Conservation (phyloP, 1,284 basidiomycete genomes). For the Boletellus deceptivus region DNA sequence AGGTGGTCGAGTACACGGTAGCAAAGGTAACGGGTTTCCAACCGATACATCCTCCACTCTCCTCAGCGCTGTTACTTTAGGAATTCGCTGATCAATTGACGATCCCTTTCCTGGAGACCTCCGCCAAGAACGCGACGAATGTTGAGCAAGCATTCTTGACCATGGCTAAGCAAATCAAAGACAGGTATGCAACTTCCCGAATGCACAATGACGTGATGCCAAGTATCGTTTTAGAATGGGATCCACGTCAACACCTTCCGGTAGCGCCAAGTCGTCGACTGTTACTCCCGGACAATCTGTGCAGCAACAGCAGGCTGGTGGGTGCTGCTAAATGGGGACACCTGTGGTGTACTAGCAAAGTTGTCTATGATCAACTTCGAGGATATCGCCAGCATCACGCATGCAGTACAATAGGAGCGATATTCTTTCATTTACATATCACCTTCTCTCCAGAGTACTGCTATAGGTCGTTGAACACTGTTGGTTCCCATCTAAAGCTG, state of each 20-base stretch:
- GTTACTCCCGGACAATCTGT: slow-evolving; percentile 54
- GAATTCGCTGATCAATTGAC: slow-evolving; percentile 95
- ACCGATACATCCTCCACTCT: background rate
- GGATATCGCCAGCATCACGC: slow-evolving; percentile 31
- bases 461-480: slow-evolving; percentile 25
- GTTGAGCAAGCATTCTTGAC: slow-evolving; percentile 99
- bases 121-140: slow-evolving; percentile 97
- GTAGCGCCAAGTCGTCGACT: slow-evolving; percentile 64
- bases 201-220: slow-evolving; percentile 1
- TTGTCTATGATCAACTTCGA: slow-evolving; percentile 16
- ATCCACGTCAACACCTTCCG: slow-evolving; percentile 66
- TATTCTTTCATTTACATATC: slow-evolving; percentile 34
- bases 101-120: slow-evolving; percentile 98
- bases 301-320: slow-evolving; percentile 49
- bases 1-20: slow-evolving; percentile 96
- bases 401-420: slow-evolving; percentile 33
- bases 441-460: slow-evolving; percentile 30
- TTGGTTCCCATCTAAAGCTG: slow-evolving; percentile 29
- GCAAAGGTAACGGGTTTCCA: slow-evolving; percentile 72
- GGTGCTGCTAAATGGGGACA: slow-evolving; percentile 49
- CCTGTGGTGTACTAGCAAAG: slow-evolving; percentile 17
- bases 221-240: slow-evolving; percentile 58
- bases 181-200: slow-evolving; percentile 57
- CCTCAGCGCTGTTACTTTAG: slow-evolving; percentile 37
- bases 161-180: slow-evolving; percentile 99